phyloP scores from a whole-genome alignment of 768 basidiomycete species.

The Auriscalpium microsporum region DNA sequence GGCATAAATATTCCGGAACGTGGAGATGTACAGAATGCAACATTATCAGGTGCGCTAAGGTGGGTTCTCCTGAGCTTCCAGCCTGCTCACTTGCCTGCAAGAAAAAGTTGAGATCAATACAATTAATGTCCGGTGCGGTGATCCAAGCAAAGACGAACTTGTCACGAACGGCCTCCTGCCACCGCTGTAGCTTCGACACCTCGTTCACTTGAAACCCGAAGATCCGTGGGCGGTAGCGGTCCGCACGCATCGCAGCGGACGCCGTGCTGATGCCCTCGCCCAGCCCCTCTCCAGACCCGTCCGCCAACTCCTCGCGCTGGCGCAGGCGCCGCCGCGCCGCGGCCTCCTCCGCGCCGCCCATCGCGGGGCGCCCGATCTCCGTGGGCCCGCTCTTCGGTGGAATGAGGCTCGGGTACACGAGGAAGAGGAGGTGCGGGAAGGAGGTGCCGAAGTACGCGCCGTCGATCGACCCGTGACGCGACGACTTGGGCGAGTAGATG shows the following conservation, averaged over 20 bases:
- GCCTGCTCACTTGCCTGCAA: slow-evolving; percentile 12
- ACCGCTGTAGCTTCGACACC: slow-evolving; percentile 84
- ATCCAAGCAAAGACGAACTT: slow-evolving; percentile 37
- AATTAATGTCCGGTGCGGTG: neutral
- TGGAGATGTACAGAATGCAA: no score
- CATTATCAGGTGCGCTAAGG: neutral
- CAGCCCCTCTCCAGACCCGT: slow-evolving; percentile 41
- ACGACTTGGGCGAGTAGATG: slow-evolving; percentile 95
- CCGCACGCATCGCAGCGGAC: slow-evolving; percentile 78
- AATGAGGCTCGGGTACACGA: slow-evolving; percentile 91
- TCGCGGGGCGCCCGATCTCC: slow-evolving; percentile 25
- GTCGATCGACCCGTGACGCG: slow-evolving; percentile 94
- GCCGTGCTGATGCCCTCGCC: slow-evolving; percentile 73
- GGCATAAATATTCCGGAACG: no score
- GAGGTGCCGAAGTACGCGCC: slow-evolving; percentile 99
- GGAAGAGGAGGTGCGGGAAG: slow-evolving; percentile 93
- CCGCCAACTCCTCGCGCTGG: slow-evolving; percentile 39
- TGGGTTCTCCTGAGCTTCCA: slow-evolving; percentile 11
- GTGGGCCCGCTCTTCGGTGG: slow-evolving; percentile 66
- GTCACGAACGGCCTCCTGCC: slow-evolving; percentile 93
- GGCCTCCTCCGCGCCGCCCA: slow-evolving; percentile 24
- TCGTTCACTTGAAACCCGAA: slow-evolving; percentile 98
- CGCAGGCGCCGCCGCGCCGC: slow-evolving; percentile 17
- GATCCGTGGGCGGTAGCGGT: slow-evolving; percentile 85
- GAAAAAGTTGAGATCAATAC: neutral